Conservation (phyloP, 2,329 filamentous ascomycete species). For the Knufia petricola region DNA sequence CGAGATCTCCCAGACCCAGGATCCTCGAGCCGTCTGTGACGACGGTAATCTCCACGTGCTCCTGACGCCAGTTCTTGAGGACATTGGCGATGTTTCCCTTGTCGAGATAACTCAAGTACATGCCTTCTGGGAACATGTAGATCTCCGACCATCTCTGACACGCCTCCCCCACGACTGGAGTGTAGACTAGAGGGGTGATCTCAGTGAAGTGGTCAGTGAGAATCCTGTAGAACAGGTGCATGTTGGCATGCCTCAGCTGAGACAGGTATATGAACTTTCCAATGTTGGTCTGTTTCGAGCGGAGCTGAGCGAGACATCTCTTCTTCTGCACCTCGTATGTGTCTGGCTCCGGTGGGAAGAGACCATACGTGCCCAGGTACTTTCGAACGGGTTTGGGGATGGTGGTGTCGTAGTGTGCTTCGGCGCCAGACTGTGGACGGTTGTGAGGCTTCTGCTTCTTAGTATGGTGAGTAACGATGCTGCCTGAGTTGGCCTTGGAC, state of each 20-base stretch:
- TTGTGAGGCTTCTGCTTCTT: constrained; percentile 4
- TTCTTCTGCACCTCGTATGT: constrained; percentile 41
- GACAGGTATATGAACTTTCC: constrained; percentile 43
- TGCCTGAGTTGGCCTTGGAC: background rate
- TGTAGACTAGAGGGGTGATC: constrained; percentile 42
- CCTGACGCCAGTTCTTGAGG: constrained; percentile 84
- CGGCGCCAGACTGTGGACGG: constrained; percentile 19
- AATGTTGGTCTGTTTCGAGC: constrained; percentile 37
- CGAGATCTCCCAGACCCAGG: constrained; percentile 83
- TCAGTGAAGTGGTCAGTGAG: constrained; percentile 40
- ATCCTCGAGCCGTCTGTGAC: constrained; percentile 93
- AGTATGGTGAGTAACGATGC: constrained; percentile 7
- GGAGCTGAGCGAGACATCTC: constrained; percentile 41
- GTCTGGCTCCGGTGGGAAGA: constrained; percentile 41
- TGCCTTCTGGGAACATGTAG: constrained; percentile 82
- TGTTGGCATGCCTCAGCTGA: constrained; percentile 42
- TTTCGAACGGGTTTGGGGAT: constrained; percentile 42
- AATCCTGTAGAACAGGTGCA: constrained; percentile 44
- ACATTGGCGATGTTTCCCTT: constrained; percentile 81
- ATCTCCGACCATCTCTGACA: constrained; percentile 94
- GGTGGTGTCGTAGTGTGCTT: constrained; percentile 39
- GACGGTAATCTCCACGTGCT: constrained; percentile 86
- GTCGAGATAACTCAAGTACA: constrained; percentile 95
- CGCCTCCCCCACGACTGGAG: constrained; percentile 67
- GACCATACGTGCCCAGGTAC: constrained; percentile 42